Conservation (phyloP, 2,329 filamentous ascomycete genomes). For the Cercospora janseana region DNA sequence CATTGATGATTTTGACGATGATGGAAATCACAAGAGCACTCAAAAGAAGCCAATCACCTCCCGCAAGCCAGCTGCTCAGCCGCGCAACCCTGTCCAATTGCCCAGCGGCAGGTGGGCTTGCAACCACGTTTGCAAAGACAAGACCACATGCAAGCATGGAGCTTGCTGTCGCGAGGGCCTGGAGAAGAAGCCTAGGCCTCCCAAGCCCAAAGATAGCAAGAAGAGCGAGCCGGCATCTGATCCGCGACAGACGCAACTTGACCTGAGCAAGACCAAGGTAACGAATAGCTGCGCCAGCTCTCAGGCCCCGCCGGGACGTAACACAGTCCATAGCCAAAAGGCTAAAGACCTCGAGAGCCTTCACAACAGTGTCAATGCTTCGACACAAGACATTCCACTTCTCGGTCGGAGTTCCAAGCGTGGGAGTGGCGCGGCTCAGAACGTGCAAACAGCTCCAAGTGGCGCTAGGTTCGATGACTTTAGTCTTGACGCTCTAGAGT, state of each 20-base stretch:
- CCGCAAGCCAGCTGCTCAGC: conserved; percentile 11
- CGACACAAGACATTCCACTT: conserved; percentile 24
- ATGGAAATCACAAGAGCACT: conserved; percentile 15
- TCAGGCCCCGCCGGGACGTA: conserved; percentile 5
- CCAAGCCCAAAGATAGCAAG: conserved; percentile 42
- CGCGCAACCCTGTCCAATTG: conserved; percentile 52
- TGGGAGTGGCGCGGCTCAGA: not conserved
- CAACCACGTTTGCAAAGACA: conserved; percentile 67
- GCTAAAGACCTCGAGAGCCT: conserved; percentile 25
- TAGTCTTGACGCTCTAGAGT: conserved; percentile 16
- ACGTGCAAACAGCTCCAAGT: not conserved
- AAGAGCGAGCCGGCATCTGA: conserved; percentile 22
- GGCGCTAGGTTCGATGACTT: conserved; percentile 27
- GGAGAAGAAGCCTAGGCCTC: conserved; percentile 58
- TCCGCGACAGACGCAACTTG: conserved; percentile 35
- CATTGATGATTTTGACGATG: conserved; percentile 52
- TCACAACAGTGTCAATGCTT: conserved; percentile 29
- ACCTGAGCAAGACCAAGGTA: conserved; percentile 27
- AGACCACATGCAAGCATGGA: conserved; percentile 61
- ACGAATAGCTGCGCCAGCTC: not conserved
- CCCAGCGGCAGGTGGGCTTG: conserved; percentile 72
- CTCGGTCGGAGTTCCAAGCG: not conserved
- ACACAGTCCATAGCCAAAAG: conserved; percentile 18
- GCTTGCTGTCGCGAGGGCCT: conserved; percentile 68
- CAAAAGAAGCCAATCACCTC: conserved; percentile 7